Evolutionary conservation across 2,329 filamentous ascomycete genomes (phyloP).

Genomic region (Pseudocercospora eumusae): DNA sequence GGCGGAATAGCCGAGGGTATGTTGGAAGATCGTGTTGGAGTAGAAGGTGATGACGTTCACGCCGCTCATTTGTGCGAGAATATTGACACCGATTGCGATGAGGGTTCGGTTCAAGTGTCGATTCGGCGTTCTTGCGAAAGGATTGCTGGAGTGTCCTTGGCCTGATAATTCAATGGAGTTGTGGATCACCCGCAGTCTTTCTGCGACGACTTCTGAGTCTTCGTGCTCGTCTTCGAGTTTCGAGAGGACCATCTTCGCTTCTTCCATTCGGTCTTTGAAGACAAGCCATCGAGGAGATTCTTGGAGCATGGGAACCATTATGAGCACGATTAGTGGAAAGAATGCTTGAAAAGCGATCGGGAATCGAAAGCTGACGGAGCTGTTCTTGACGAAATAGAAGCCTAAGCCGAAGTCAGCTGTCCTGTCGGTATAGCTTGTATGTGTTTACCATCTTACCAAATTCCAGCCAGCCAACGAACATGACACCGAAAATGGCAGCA

Average conservation of each 20-base stretch:
- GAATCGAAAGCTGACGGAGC: conserved; percentile 38
- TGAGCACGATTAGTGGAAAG: conserved; percentile 44
- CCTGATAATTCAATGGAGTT: conserved; percentile 28
- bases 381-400: conserved; percentile 29
- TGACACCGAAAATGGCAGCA: conserved; percentile 31
- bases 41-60: conserved; percentile 37
- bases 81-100: conserved; percentile 32
- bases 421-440: neutral
- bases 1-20: conserved; percentile 27
- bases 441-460: conserved; percentile 14
- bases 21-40: conserved; percentile 31
- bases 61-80: conserved; percentile 31
- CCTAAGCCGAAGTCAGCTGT: neutral
- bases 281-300: conserved; percentile 35
- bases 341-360: conserved; percentile 48
- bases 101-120: conserved; percentile 32
- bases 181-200: conserved; percentile 25
- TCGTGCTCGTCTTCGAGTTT: conserved; percentile 29
- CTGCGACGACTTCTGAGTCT: conserved; percentile 28
- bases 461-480: conserved; percentile 33
- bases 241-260: conserved; percentile 34
- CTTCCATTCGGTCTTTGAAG: conserved; percentile 30
- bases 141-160: conserved; percentile 30
- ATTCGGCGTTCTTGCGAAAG: conserved; percentile 32
- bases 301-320: conserved; percentile 38